These are phyloP conservation scores for Castanea crenata DNA, from an alignment of 306 rosid genomes.

Conservation along the genomic window DNA sequence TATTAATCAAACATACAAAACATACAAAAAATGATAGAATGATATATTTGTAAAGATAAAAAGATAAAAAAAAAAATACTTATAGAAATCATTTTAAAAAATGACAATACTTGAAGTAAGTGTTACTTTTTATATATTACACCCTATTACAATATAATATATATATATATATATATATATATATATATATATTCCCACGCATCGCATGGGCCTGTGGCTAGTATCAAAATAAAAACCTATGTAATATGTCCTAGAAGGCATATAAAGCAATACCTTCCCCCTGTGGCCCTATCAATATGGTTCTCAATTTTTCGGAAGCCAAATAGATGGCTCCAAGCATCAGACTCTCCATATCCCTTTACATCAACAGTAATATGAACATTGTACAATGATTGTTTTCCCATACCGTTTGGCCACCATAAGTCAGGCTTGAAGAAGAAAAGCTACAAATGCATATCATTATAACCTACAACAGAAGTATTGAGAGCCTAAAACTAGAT, in stretches of 20 bases:
- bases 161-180: too few species aligned
- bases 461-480: slow-evolving; percentile 22
- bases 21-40: too few species aligned
- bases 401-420: slow-evolving; percentile 99
- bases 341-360: slow-evolving; percentile 83
- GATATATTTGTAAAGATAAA: too few species aligned
- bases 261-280: slow-evolving; percentile 64
- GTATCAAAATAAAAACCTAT: slow-evolving; percentile 1
- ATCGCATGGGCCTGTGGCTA: too few species aligned
- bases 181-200: too few species aligned
- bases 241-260: neutral
- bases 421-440: slow-evolving; percentile 81
- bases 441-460: slow-evolving; percentile 56
- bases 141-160: too few species aligned
- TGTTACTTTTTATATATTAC: too few species aligned
- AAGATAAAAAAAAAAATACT: too few species aligned
- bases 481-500: slow-evolving; percentile 14
- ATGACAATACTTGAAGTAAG: too few species aligned
- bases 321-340: slow-evolving; percentile 72
- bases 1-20: too few species aligned
- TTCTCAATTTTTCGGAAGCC: slow-evolving; percentile 95
- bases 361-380: slow-evolving; percentile 66
- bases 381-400: slow-evolving; percentile 76
- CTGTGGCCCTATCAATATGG: slow-evolving; percentile 69
- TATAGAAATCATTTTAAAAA: too few species aligned